phyloP scores from a whole-genome alignment of 2,329 filamentous ascomycete genomes.

The Botrytis hyacinthi region DNA sequence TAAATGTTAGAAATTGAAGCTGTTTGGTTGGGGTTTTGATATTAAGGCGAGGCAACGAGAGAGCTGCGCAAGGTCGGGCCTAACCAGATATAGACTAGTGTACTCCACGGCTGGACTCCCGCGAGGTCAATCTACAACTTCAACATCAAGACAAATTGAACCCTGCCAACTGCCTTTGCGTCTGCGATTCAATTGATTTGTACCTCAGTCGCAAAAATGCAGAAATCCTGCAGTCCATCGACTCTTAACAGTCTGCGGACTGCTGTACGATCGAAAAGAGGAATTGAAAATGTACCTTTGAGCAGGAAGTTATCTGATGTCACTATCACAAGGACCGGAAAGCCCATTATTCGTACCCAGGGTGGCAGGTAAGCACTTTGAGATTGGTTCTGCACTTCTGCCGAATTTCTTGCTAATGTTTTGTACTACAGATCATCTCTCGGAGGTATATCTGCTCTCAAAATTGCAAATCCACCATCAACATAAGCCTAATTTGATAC shows the following conservation, averaged over 20 bases:
- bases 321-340: slow-evolving; percentile 90
- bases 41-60: slow-evolving; percentile 22
- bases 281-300: slow-evolving; percentile 44
- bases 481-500: slow-evolving; percentile 28
- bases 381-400: slow-evolving; percentile 14
- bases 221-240: slow-evolving; percentile 41
- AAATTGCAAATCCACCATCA: slow-evolving; percentile 13
- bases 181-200: slow-evolving; percentile 28
- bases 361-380: slow-evolving; percentile 73
- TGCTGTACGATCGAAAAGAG: slow-evolving; percentile 51
- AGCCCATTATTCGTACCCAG: slow-evolving; percentile 84
- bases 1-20: slow-evolving; percentile 8
- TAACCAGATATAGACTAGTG: slow-evolving; percentile 16
- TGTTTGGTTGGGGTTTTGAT: slow-evolving; percentile 21
- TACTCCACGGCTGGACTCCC: slow-evolving; percentile 19
- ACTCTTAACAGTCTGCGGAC: slow-evolving; percentile 58
- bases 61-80: slow-evolving; percentile 20
- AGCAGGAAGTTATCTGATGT: slow-evolving; percentile 71
- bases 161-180: slow-evolving; percentile 18
- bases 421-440: slow-evolving; percentile 65
- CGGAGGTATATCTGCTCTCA: slow-evolving; percentile 63
- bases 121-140: slow-evolving; percentile 22
- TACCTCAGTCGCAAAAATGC: slow-evolving; percentile 38
- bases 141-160: slow-evolving; percentile 24
- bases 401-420: slow-evolving; percentile 35